Percentiles rank a stretch among this genome's conserved stretches.
These are phyloP conservation scores for Rubus idaeus DNA, from an alignment of 306 rosid genomes.

Conservation along the genomic window DNA sequence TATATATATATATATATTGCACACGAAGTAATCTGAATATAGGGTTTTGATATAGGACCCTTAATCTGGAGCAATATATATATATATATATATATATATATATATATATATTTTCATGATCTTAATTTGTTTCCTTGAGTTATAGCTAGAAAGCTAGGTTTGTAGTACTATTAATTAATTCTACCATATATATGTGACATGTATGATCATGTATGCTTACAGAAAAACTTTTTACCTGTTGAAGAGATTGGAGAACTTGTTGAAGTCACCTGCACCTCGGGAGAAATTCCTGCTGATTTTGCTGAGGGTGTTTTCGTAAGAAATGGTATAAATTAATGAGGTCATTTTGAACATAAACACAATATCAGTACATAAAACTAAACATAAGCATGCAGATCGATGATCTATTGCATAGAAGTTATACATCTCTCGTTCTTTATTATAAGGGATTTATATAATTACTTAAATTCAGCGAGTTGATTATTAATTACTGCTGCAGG, in stretches of 20 bases:
- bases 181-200: neutral
- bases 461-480: neutral
- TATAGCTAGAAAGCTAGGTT: no score
- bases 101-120: no score
- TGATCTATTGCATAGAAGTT: neutral
- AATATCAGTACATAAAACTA: neutral
- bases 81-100: neutral
- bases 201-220: neutral
- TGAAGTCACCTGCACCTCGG: conserved; percentile 26
- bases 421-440: no score
- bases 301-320: conserved; percentile 57
- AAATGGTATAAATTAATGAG: conserved; percentile 38
- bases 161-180: neutral
- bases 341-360: neutral
- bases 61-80: no score
- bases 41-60: no score
- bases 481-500: conserved; percentile 33
- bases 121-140: no score
- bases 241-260: conserved; percentile 49
- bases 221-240: conserved; percentile 36
- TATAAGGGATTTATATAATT: neutral
- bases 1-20: no score
- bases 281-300: conserved; percentile 46
- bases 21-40: no score
- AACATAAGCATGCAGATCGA: neutral